Evolutionary conservation across 1,139 yeast species (phyloP).

Genomic region (Hansenula lynferdii): DNA sequence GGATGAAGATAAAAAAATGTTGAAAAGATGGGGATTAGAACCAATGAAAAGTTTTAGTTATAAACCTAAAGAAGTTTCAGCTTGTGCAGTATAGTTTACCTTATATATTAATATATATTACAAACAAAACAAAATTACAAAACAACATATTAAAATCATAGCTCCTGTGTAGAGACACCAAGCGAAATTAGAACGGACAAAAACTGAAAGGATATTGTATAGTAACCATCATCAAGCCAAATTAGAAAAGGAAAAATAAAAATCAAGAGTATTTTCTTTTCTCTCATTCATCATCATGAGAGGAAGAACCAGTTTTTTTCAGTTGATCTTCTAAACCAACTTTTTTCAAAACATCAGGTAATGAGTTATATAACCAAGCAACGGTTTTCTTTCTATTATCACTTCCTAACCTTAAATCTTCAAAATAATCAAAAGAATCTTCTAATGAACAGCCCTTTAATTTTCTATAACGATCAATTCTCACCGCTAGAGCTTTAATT

Average conservation of each 20-base stretch:
- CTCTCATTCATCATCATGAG: no score
- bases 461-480: conserved; percentile 23
- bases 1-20: conserved; percentile 74
- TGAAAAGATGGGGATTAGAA: conserved; percentile 63
- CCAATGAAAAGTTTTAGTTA: conserved; percentile 57
- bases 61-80: conserved; percentile 7
- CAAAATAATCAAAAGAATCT: conserved; percentile 22
- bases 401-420: conserved; percentile 20
- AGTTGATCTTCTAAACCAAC: conserved; percentile 23
- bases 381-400: conserved; percentile 23
- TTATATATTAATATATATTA: background rate
- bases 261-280: no score
- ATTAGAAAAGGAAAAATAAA: no score
- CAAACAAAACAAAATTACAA: no score
- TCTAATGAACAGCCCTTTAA: conserved; percentile 19
- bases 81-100: background rate
- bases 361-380: conserved; percentile 24
- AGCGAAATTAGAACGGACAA: no score
- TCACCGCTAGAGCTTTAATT: conserved; percentile 24
- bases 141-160: no score
- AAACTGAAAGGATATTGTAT: no score
- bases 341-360: conserved; percentile 22
- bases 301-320: conserved; percentile 14
- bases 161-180: no score
- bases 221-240: no score